These are phyloP conservation scores for Yamadazyma buinensis DNA, from an alignment of 1,139 yeast species.

Conservation along the genomic window DNA sequence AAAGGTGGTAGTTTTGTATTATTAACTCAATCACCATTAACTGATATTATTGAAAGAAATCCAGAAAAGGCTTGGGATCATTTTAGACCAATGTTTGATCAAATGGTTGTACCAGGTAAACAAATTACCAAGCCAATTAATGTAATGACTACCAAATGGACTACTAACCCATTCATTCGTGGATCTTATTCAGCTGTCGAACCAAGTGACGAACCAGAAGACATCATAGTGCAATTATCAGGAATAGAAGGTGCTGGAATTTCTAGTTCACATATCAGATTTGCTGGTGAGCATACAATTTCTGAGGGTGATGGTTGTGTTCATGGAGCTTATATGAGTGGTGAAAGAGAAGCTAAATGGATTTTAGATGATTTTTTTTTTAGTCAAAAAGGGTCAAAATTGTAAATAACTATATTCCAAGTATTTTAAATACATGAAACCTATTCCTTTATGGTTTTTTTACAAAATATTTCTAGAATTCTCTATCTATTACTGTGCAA, in stretches of 20 bases:
- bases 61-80: conserved; percentile 39
- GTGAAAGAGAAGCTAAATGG: conserved; percentile 63
- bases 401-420: not conserved
- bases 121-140: conserved; percentile 45
- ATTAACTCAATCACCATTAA: conserved; percentile 68
- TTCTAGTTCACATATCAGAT: conserved; percentile 46
- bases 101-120: conserved; percentile 16
- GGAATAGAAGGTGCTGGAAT: conserved; percentile 50
- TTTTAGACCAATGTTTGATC: conserved; percentile 32
- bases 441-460: too few species aligned
- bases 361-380: conserved; percentile 16
- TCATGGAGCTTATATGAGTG: conserved; percentile 75
- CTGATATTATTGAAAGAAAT: conserved; percentile 43
- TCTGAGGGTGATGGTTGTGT: conserved; percentile 82
- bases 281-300: conserved; percentile 84
- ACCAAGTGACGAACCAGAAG: conserved; percentile 67
- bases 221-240: conserved; percentile 50
- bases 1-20: conserved; percentile 44
- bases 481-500: not conserved
- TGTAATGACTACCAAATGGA: conserved; percentile 63
- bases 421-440: too few species aligned
- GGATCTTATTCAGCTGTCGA: conserved; percentile 74
- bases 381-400: not conserved
- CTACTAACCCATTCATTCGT: conserved; percentile 59
- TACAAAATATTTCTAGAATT: too few species aligned